Evolutionary conservation across 805 yeast species (phyloP), one percentile per base, ranked within the genome.

Genomic region (Saccharomycopsis synnaedendra): DNA sequence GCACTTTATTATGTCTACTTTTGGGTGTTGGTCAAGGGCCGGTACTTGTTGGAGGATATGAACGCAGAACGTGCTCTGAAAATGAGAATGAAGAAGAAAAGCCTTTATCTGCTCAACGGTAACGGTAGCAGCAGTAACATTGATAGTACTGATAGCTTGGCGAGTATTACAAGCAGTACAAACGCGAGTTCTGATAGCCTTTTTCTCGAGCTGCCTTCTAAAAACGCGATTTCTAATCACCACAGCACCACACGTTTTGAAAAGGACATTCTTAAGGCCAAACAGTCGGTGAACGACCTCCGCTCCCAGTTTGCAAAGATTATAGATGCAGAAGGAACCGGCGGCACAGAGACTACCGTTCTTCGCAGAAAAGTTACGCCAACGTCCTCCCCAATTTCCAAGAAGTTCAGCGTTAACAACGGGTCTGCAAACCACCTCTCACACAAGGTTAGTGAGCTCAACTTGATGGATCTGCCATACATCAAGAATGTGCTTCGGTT

Each of bases 221-320:
- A 46, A 36, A 37, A 30, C 27, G n/a, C 41, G 11, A 47, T 51
- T 10, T 44, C 42, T 7, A 51, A 51, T 36, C 54, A 51, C 41
- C 45, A 51, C 27, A 51, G 53, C 36, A 39, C 47, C n/a, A 51
- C 54, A 6, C 27, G 53, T 28, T 51, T 51, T 41, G 53, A 51
- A 35, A 47, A 47, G 37, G 54, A 51, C 32, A 51, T 51, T n/a
- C 32, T 51, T 4, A 51, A 46, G 33, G 54, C 54, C 33, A 51
- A 41, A 34, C 38, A 51, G 36, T 46, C 50, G 8, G 54, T 51
- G 6, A 41, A 41, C 19, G 54, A 51, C 38, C 43, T 51, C 31
- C 39, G 50, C 29, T 40, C 44, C 9, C 50, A 51, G 34, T 51
- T 51, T 38, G 45, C 52, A 11, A 51, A 47, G 35, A 45, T 51